Conservation (phyloP, 2,329 filamentous ascomycete species). For the Claviceps monticola region DNA sequence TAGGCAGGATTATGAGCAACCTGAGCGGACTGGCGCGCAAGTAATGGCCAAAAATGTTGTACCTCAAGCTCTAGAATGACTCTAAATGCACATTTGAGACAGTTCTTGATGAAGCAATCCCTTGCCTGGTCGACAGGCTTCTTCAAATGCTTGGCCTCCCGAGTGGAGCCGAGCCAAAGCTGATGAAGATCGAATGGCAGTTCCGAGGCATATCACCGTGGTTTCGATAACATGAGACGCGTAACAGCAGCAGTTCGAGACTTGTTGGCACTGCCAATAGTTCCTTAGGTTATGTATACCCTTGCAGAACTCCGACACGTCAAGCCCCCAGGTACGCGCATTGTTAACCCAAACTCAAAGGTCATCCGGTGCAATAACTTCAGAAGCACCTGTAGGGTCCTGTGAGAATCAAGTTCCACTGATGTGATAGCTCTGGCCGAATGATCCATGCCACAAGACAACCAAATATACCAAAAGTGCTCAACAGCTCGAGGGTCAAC, state of each 20-base stretch:
- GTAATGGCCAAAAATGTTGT: background rate
- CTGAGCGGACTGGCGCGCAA: no score
- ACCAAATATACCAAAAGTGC: conserved; percentile 60
- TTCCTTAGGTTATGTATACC: background rate
- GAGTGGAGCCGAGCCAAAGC: background rate
- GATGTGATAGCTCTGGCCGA: conserved; percentile 12
- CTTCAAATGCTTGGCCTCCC: background rate
- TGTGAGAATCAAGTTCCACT: conserved; percentile 6
- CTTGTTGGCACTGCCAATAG: background rate
- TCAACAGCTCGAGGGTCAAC: conserved; percentile 58
- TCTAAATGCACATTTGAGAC: background rate
- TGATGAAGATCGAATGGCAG: background rate
- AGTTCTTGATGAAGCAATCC: background rate
- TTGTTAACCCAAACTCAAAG: background rate
- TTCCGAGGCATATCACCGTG: no score
- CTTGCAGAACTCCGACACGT: background rate
- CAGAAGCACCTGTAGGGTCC: background rate
- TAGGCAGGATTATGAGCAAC: no score
- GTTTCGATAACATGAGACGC: background rate
- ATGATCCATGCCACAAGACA: conserved; percentile 52
- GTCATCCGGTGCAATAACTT: background rate
- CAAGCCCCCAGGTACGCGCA: background rate
- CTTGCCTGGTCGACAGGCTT: no score
- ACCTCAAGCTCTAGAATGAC: background rate
- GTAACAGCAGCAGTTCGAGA: background rate